Evolutionary conservation across 192 early-diverging fungal species (phyloP), one percentile per base, ranked within the genome.

Genomic region (Pecoramyces ruminantium): DNA sequence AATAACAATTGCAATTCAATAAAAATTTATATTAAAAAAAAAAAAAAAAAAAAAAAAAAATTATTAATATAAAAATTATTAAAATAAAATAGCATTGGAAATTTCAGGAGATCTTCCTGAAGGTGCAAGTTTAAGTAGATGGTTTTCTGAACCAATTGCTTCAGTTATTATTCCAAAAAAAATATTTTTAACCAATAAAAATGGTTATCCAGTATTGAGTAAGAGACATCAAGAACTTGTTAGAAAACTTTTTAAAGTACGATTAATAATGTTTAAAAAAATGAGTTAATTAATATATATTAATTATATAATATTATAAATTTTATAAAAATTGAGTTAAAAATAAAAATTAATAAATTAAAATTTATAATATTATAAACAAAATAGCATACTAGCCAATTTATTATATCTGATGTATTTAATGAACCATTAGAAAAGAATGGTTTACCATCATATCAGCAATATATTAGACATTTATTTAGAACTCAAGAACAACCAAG

Each of bases 111-210:
- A 92, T 8, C 81, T 92, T 25, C 90, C 90, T 14, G 83, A 85
- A 28, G 85, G 85, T 18, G 34, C 86, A 29, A 34, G 84, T 38
- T 80, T 90, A 17, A 85, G 88, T 16, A 87, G 86, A 78, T 99
- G 98, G 98, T 83, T 91, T 18, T 93, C 96, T 3, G 97, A 98
- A 82, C 98, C 98, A 0, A 86, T 99, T 27, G 89, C 91, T 80
- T 83, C 88, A 2, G 86, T 97, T 8, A 88, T 95, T 42, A 67
- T 99, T 13, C 91, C 94, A 5, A 90, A 89, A 17, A 42, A 84
- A 25, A 82, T 93, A 38, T 99, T 99, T 81, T 80, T 94, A 11
- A 83, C 82, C 13, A 98, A 98, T 85, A 84, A 85, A 38, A 92
- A 92, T 79, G 94, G 95, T 3, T 97, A 90, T 82, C 97, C 98